Evolutionary conservation across 805 yeast species (phyloP).

Genomic region (Candida peoriensis): DNA sequence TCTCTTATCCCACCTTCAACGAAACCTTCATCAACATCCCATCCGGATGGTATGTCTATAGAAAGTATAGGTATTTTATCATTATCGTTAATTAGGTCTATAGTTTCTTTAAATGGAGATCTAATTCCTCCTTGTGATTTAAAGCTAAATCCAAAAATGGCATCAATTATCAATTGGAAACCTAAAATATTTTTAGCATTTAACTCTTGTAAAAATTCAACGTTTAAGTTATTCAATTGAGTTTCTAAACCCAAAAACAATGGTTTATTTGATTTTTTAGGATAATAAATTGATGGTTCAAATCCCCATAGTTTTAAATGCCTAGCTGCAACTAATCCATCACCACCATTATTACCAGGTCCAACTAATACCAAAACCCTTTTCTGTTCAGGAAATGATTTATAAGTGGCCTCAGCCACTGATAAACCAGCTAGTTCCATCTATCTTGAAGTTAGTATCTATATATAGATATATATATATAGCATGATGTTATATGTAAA

Average conservation of each 20-base stretch:
- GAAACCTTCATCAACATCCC: constrained; percentile 94
- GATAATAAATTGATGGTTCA: constrained; percentile 73
- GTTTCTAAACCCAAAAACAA: constrained; percentile 56
- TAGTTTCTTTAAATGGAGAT: constrained; percentile 58
- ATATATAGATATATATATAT: too few relatives aligned
- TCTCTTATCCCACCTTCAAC: constrained; percentile 36
- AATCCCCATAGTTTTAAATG: constrained; percentile 81
- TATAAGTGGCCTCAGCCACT: constrained; percentile 82
- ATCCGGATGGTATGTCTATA: constrained; percentile 92
- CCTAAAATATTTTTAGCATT: constrained; percentile 24
- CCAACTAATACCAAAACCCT: constrained; percentile 75
- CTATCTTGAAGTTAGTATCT: constrained; percentile 18
- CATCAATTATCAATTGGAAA: constrained; percentile 55
- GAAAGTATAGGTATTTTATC: constrained; percentile 57
- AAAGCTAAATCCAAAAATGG: constrained; percentile 91
- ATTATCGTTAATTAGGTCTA: constrained; percentile 32
- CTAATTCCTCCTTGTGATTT: constrained; percentile 68
- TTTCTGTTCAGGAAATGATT: constrained; percentile 48
- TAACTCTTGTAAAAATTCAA: constrained; percentile 46
- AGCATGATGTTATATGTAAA: constrained; percentile 18
- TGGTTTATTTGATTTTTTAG: constrained; percentile 55
- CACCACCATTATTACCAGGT: constrained; percentile 97
- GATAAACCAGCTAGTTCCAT: constrained; percentile 97
- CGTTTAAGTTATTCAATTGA: constrained; percentile 63
- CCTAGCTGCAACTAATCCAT: constrained; percentile 93